These are phyloP conservation scores for Silene latifolia DNA, from an alignment of 148 eudicot species.

Conservation along the genomic window DNA sequence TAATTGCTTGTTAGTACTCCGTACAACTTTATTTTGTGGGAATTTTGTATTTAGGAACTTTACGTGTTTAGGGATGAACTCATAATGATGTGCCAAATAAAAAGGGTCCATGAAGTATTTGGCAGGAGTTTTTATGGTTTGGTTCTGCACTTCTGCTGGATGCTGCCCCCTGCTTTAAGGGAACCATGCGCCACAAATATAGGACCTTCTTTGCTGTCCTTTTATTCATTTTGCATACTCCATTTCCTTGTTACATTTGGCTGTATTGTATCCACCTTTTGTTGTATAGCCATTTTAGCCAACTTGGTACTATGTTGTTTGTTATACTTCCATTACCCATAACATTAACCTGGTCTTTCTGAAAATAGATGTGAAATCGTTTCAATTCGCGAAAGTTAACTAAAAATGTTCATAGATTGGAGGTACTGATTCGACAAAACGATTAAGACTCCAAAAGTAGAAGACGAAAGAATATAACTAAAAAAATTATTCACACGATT, in stretches of 20 bases:
- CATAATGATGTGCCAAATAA: neutral
- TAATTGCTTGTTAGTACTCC: neutral
- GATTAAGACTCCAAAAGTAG: no score
- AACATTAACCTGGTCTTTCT: no score
- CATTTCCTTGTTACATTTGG: neutral
- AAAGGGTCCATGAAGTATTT: neutral
- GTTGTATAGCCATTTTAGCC: neutral
- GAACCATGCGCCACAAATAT: neutral
- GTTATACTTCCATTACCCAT: no score
- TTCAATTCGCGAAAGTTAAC: no score
- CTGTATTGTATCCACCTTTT: neutral
- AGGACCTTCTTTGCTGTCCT: neutral
- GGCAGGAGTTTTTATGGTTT: neutral
- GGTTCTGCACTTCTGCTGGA: neutral
- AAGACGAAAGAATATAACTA: no score
- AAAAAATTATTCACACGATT: no score
- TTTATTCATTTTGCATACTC: neutral
- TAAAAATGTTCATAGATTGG: no score
- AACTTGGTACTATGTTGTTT: neutral
- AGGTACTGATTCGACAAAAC: no score
- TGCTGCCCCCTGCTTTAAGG: constrained; percentile 3
- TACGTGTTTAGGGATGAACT: neutral
- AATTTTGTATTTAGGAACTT: neutral
- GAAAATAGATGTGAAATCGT: no score
- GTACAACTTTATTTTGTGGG: neutral